These are phyloP conservation scores for Melampsora americana DNA, from an alignment of 1,284 basidiomycete species.

Conservation along the genomic window DNA sequence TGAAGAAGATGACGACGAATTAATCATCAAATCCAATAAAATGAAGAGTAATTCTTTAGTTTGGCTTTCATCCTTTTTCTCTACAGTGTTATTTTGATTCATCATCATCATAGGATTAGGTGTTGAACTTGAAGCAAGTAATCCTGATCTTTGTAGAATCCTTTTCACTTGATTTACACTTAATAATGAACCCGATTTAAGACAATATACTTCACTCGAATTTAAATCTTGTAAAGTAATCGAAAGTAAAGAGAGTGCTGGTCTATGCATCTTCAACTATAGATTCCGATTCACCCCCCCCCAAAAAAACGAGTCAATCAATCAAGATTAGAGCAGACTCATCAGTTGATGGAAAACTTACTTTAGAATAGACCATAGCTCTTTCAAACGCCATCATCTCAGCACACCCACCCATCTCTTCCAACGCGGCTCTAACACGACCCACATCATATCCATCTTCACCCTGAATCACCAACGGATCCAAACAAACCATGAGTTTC, in stretches of 20 bases:
- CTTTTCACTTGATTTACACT: background rate
- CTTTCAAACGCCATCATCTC: constrained; percentile 66
- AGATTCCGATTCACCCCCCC: background rate
- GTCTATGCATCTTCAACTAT: constrained; percentile 66
- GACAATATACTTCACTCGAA: constrained; percentile 77
- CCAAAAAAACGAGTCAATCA: background rate
- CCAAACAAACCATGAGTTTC: constrained; percentile 72
- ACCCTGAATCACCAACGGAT: constrained; percentile 52
- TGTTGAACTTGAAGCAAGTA: too few species aligned
- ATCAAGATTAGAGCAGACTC: background rate
- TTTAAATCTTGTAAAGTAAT: constrained; percentile 68
- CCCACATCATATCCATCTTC: constrained; percentile 62
- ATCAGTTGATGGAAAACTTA: constrained; percentile 53
- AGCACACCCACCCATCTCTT: constrained; percentile 56
- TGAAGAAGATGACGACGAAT: too few species aligned
- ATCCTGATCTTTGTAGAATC: background rate
- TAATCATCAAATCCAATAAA: too few species aligned
- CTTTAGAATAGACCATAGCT: constrained; percentile 77
- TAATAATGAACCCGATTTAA: constrained; percentile 61
- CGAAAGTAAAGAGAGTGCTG: constrained; percentile 67
- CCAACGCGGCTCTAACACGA: constrained; percentile 59
- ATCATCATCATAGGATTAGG: too few species aligned
- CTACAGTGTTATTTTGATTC: too few species aligned
- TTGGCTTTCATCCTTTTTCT: too few species aligned
- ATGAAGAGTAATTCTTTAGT: too few species aligned